These are phyloP conservation scores for Monilinia aucupariae DNA, from an alignment of 2,329 filamentous ascomycete genomes.

Conservation along the genomic window DNA sequence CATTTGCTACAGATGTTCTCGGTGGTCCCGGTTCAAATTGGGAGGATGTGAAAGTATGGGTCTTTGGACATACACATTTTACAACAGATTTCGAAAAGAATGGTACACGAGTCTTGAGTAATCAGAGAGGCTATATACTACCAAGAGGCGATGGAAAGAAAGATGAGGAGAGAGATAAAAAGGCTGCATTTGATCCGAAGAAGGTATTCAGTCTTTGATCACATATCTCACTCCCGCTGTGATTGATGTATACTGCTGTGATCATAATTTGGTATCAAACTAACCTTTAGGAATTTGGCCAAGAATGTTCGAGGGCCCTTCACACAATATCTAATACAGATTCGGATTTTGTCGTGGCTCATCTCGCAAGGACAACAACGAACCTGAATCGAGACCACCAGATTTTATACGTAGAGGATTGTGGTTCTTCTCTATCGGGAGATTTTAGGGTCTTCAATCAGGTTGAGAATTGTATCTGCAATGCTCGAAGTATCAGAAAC, in stretches of 20 bases:
- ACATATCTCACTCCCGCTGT: neutral
- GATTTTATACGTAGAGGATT: too few relatives aligned
- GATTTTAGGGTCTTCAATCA: too few relatives aligned
- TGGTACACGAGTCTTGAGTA: constrained; percentile 37
- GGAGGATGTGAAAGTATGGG: constrained; percentile 37
- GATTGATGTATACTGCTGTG: too few relatives aligned
- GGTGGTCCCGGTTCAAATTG: constrained; percentile 13
- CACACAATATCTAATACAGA: too few relatives aligned
- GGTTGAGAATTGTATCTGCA: too few relatives aligned
- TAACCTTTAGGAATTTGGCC: neutral
- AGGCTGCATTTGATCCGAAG: neutral
- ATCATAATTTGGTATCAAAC: neutral
- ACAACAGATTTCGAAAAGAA: constrained; percentile 38
- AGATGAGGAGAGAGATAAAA: neutral
- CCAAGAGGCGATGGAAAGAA: constrained; percentile 18
- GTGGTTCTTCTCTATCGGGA: too few relatives aligned
- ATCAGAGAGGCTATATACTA: constrained; percentile 41
- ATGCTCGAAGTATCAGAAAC: too few relatives aligned
- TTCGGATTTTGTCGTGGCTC: neutral
- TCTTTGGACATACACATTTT: constrained; percentile 44
- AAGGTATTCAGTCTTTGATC: neutral
- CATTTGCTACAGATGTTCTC: constrained; percentile 50
- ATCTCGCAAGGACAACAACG: too few relatives aligned
- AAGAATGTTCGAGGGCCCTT: neutral
- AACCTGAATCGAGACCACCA: too few relatives aligned